Conservation (phyloP, 2,329 filamentous ascomycete genomes). For the Stagonosporopsis vannaccii region DNA sequence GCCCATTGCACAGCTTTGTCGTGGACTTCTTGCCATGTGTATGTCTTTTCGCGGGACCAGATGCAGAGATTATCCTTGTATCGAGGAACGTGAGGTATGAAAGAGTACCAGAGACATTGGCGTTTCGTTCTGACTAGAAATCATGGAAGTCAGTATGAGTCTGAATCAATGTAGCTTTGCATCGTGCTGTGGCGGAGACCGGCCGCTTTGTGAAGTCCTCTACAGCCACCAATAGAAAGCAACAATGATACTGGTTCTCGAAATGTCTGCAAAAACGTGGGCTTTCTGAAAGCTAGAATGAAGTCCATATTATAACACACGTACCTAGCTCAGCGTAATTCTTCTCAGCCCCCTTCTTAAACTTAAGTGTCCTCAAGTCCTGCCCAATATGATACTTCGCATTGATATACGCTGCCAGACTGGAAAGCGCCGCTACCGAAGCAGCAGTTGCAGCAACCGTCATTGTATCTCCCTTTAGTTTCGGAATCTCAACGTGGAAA, state of each 20-base stretch:
- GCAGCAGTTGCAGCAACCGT: conserved; percentile 32
- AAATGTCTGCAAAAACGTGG: background rate
- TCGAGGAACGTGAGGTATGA: conserved; percentile 28
- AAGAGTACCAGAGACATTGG: conserved; percentile 41
- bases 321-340: conserved; percentile 39
- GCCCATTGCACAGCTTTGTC: conserved; percentile 41
- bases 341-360: conserved; percentile 49
- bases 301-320: conserved; percentile 13
- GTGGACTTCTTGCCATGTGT: conserved; percentile 43
- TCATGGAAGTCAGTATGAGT: background rate
- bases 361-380: conserved; percentile 61
- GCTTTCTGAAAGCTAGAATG: background rate
- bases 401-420: conserved; percentile 67
- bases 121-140: conserved; percentile 51
- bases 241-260: background rate
- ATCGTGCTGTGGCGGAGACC: background rate
- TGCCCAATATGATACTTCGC: conserved; percentile 71
- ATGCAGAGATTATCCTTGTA: conserved; percentile 62
- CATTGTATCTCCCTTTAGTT: conserved; percentile 19
- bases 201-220: background rate
- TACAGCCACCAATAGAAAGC: too few relatives aligned
- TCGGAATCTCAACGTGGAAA: background rate
- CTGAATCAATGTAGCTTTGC: background rate
- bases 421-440: conserved; percentile 40
- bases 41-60: conserved; percentile 67